Evolutionary conservation across 2,329 filamentous ascomycete genomes (phyloP), one percentile per base, ranked within the genome.

Genomic region (Xylariaceae sp.): DNA sequence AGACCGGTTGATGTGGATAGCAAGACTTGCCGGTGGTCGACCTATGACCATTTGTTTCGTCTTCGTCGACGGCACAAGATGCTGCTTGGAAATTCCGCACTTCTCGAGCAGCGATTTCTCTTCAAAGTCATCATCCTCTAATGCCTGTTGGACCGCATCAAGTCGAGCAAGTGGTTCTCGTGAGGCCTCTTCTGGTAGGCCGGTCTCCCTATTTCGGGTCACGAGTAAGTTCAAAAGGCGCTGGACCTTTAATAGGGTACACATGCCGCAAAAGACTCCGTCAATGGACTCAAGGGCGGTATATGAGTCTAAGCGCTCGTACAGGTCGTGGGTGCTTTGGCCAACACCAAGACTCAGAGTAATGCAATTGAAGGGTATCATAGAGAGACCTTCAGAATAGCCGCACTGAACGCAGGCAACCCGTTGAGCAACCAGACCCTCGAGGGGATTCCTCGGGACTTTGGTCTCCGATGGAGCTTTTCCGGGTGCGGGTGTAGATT

Each of bases 321-420:
- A 85, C 0, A 97, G 76, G 62, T 91, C 83, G 68, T 92, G 90
- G 15, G 81, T 77, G 35, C 74, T 71, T 64, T 79, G 81, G 52
- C 81, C 80, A 4, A 80, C 76, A 0, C 89, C 90, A 1, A 97
- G 83, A 42, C 88, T 91, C 0, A 97, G 83, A 0, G 93, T 97
- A 51, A 97, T 77, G 69, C 92, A 97, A 70, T 94, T 97, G 79
- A 97, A 97, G 0, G 92, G 91, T 17, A 91, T 95, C 76, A 97
- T 84, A 1, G 89, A 92, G 11, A 97, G 80, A 1, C 92, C 92
- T 67, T 96, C 92, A 0, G 90, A 92, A 74, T 89, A 88, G 6
- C 91, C 90, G 71, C 94, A 99, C 51, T 81, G 80, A 57, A 89
- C 87, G 72, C 94, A 99, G 0, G 90, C 89, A 1, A 97, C 92